phyloP scores from a whole-genome alignment of 2,329 filamentous ascomycete species.

The Passalora sequoiae region DNA sequence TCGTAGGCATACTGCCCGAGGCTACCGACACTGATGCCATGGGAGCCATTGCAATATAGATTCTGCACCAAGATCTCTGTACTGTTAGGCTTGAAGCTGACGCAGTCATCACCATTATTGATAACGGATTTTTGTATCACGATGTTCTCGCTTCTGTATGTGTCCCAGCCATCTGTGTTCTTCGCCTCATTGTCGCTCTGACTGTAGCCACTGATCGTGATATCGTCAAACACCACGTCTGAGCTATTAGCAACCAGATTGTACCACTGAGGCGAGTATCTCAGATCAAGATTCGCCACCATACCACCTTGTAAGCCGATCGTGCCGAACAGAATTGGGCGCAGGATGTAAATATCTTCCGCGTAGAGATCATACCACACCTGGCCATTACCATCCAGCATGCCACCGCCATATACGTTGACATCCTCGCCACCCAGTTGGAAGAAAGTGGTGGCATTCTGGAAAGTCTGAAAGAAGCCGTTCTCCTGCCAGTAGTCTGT shows the following conservation, averaged over 20 bases:
- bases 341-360: constrained; percentile 51
- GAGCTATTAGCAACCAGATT: constrained; percentile 62
- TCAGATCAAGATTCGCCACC: constrained; percentile 56
- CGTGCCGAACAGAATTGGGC: constrained; percentile 55
- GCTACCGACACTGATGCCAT: constrained; percentile 68
- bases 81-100: constrained; percentile 69
- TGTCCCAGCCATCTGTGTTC: constrained; percentile 54
- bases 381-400: constrained; percentile 60
- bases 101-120: constrained; percentile 64
- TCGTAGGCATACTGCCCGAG: constrained; percentile 62
- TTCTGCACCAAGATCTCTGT: constrained; percentile 65
- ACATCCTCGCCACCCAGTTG: constrained; percentile 61
- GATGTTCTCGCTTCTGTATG: constrained; percentile 55
- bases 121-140: constrained; percentile 63
- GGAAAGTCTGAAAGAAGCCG: constrained; percentile 59
- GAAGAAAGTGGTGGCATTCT: constrained; percentile 64
- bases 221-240: constrained; percentile 59
- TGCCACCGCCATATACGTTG: constrained; percentile 62
- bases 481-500: constrained; percentile 64
- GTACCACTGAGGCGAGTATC: constrained; percentile 59
- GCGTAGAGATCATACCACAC: constrained; percentile 62
- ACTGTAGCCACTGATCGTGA: constrained; percentile 55
- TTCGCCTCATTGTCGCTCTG: constrained; percentile 52
- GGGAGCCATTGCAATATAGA: constrained; percentile 62
- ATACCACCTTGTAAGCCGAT: constrained; percentile 54